A percentile compares a stretch with the other conserved stretches of the same genome.
Conservation (phyloP, 441 rosid species). For the Corymbia citriodora region DNA sequence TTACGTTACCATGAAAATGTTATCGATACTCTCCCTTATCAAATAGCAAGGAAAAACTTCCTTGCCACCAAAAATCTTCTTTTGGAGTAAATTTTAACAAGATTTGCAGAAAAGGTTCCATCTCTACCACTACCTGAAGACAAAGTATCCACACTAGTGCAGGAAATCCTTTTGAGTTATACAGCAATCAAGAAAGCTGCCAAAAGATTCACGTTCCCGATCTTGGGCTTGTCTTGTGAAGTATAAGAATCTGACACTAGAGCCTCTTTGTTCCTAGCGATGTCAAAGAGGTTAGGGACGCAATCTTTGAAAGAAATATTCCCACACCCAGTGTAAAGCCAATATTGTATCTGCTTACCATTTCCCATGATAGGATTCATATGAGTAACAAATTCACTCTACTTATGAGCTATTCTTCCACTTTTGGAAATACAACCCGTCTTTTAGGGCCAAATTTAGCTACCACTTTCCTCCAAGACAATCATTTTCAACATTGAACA, state of each 20-base stretch:
- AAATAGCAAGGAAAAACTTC: not conserved
- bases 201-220: not conserved
- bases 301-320: not conserved
- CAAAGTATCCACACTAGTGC: not conserved
- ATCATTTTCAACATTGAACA: not conserved
- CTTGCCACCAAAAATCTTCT: not conserved
- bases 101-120: not conserved
- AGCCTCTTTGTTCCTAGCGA: not conserved
- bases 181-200: not conserved
- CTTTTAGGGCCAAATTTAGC: not conserved
- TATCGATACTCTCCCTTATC: not conserved
- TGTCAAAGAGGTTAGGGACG: not conserved
- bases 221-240: not conserved
- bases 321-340: not conserved
- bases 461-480: not conserved
- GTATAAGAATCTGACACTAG: not conserved
- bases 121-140: not conserved
- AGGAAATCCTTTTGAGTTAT: not conserved
- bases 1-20: not conserved
- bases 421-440: not conserved
- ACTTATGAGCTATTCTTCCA: not conserved
- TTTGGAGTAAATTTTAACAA: not conserved
- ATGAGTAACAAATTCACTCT: not conserved
- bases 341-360: not conserved
- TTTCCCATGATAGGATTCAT: not conserved